Conservation (phyloP, 129 eudicot genomes). For the Pulicaria dysenterica region DNA sequence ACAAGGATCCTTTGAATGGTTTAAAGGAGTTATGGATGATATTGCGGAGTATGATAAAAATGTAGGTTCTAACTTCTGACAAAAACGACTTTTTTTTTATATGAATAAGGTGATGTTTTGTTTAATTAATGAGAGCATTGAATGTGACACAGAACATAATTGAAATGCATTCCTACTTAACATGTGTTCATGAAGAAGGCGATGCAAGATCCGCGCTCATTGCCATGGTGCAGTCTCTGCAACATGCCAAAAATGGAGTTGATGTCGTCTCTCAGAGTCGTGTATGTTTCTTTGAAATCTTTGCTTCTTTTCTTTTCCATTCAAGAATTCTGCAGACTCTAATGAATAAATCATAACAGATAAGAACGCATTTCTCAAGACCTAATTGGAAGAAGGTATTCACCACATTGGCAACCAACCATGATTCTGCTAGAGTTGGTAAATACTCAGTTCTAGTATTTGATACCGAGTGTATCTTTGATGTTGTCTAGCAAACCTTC, state of each 20-base stretch:
- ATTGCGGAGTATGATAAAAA: conserved; percentile 71
- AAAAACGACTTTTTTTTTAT: background rate
- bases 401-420: conserved; percentile 55
- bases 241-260: conserved; percentile 95
- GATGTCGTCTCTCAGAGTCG: conserved; percentile 94
- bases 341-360: conserved; percentile 45
- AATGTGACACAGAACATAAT: conserved; percentile 58
- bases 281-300: conserved; percentile 43
- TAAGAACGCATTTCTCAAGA: conserved; percentile 90
- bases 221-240: conserved; percentile 89
- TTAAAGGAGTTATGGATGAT: conserved; percentile 98
- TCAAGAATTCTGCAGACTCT: conserved; percentile 2
- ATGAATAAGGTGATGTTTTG: background rate
- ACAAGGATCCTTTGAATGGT: conserved; percentile 97
- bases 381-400: conserved; percentile 97
- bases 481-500: background rate
- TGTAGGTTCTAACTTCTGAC: conserved; percentile 41
- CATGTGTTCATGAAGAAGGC: conserved; percentile 99
- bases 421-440: conserved; percentile 65
- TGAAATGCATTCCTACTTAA: conserved; percentile 94
- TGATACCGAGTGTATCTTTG: background rate
- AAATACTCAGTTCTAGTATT: conserved; percentile 22
- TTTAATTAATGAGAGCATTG: conserved; percentile 4
- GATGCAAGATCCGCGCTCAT: conserved; percentile 98
- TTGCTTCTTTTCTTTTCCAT: background rate